These are phyloP conservation scores for Cryomyces antarcticus DNA, from an alignment of 495 filamentous ascomycete species.

Conservation along the genomic window DNA sequence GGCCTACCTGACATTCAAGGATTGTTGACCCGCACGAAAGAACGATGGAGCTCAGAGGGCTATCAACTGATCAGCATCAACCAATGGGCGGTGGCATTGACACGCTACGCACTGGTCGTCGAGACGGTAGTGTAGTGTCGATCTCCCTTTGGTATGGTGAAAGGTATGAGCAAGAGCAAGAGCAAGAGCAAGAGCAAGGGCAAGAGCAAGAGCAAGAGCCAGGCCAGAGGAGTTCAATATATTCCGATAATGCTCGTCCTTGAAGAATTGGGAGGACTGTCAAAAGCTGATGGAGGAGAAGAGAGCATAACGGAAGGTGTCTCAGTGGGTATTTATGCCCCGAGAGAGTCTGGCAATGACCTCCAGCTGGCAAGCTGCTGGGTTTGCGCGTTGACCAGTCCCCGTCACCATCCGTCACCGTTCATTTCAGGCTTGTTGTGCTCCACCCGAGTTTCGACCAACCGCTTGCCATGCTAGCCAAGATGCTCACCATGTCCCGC, in stretches of 20 bases:
- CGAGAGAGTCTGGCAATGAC: not conserved
- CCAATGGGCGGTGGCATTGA: not conserved
- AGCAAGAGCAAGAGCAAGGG: too few species aligned
- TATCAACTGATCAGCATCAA: not conserved
- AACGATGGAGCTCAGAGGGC: not conserved
- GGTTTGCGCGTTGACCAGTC: not conserved
- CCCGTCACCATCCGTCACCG: not conserved
- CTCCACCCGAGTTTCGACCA: not conserved
- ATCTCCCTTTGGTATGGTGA: not conserved
- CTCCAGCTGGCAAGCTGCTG: not conserved
- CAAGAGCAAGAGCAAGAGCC: not conserved
- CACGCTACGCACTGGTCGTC: not conserved
- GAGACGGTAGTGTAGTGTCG: not conserved
- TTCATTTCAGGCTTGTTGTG: not conserved
- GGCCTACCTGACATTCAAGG: not conserved
- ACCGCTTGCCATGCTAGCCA: not conserved
- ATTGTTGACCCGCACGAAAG: not conserved
- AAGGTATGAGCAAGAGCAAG: not conserved
- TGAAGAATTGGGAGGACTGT: not conserved
- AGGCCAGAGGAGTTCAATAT: not conserved
- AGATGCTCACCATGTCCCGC: constrained; percentile 1
- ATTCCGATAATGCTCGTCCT: not conserved
- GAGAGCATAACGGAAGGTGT: not conserved
- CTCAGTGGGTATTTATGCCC: not conserved
- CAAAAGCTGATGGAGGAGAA: constrained; percentile 1